These are phyloP conservation scores for Parietichytrium sp. DNA, from an alignment of 108 stramenopile species.

Conservation along the genomic window DNA sequence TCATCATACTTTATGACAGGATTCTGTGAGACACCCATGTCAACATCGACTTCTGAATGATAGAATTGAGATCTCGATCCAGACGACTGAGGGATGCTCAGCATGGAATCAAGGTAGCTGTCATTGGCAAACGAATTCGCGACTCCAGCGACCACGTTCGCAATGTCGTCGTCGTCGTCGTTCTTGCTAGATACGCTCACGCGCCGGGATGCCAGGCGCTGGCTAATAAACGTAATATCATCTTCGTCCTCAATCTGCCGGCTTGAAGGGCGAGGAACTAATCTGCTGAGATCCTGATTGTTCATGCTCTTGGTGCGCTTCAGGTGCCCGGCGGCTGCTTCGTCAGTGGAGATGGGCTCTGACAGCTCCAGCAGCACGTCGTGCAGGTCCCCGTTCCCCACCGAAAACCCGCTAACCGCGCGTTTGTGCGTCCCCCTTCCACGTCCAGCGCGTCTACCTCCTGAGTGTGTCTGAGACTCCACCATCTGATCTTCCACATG, in stretches of 20 bases:
- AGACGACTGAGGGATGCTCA: too few species aligned
- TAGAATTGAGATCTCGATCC: too few species aligned
- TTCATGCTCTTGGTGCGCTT: conserved; percentile 33
- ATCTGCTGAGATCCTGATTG: not conserved
- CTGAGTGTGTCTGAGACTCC: not conserved
- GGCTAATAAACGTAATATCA: not conserved
- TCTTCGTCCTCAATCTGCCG: not conserved
- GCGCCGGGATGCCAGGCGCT: conserved; percentile 20
- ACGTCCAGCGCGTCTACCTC: not conserved
- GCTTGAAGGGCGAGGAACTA: not conserved
- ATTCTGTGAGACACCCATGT: too few species aligned
- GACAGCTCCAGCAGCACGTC: too few species aligned
- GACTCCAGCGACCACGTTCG: not conserved
- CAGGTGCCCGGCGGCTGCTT: not conserved
- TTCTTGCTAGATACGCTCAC: conserved; percentile 3
- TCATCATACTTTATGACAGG: too few species aligned
- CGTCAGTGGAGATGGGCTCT: too few species aligned
- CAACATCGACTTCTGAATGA: too few species aligned
- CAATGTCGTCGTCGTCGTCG: conserved; percentile 1
- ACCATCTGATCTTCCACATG: not conserved
- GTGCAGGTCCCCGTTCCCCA: not conserved
- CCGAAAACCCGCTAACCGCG: conserved; percentile 18
- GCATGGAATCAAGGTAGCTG: too few species aligned
- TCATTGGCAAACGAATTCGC: too few species aligned
- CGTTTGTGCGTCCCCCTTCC: not conserved